Evolutionary conservation across 1,284 basidiomycete genomes (phyloP).

Genomic region (Austroboletus novae-zelandiae): DNA sequence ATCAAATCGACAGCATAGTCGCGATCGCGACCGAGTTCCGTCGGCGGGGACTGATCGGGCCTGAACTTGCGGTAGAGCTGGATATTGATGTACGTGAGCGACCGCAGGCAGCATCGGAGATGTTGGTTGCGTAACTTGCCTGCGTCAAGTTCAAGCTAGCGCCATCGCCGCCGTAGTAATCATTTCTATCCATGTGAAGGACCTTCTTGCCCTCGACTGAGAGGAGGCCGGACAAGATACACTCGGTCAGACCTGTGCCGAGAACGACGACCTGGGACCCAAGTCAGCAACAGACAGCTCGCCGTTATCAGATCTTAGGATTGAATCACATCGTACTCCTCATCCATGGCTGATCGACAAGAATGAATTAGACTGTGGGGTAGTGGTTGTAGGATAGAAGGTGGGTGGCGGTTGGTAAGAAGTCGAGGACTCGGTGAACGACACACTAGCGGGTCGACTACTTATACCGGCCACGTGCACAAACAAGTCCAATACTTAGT

Average conservation of each 20-base stretch:
- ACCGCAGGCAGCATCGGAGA: conserved; percentile 7
- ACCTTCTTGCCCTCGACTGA: conserved; percentile 99
- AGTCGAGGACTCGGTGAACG: conserved; percentile 1
- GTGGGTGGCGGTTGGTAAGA: not conserved
- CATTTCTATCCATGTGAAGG: conserved; percentile 98
- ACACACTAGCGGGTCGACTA: conserved; percentile 8
- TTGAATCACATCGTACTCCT: conserved; percentile 77
- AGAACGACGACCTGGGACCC: conserved; percentile 80
- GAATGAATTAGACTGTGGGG: conserved; percentile 8
- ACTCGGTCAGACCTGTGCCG: conserved; percentile 97
- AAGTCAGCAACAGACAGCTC: conserved; percentile 15
- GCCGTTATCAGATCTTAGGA: conserved; percentile 16
- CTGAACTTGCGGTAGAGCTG: conserved; percentile 98
- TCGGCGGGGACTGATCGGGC: conserved; percentile 64
- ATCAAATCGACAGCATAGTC: conserved; percentile 97
- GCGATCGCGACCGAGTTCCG: conserved; percentile 87
- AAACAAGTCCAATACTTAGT: conserved; percentile 10
- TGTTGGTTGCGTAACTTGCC: conserved; percentile 46
- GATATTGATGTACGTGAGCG: conserved; percentile 21
- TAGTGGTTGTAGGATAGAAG: conserved; percentile 13
- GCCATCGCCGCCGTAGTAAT: conserved; percentile 98
- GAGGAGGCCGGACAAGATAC: conserved; percentile 93
- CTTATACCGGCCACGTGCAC: conserved; percentile 30
- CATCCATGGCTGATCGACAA: conserved; percentile 64
- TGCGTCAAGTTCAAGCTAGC: conserved; percentile 97